These are phyloP conservation scores for Soucietia sequanensis DNA, from an alignment of 805 yeast genomes.

Conservation along the genomic window DNA sequence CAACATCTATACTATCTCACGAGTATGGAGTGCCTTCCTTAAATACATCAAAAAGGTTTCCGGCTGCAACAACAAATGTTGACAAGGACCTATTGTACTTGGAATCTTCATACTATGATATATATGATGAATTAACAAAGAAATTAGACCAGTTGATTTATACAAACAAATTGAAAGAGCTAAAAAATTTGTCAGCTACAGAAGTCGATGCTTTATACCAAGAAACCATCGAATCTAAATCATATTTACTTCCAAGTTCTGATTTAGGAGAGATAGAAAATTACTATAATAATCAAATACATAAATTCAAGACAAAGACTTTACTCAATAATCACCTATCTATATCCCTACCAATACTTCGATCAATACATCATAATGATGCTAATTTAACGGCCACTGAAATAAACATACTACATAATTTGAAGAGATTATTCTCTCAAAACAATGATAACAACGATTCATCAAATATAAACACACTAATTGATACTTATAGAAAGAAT, in stretches of 20 bases:
- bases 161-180: slow-evolving; percentile 21
- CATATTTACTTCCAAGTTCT: slow-evolving; percentile 2
- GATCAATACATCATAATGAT: slow-evolving; percentile 31
- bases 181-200: slow-evolving; percentile 12
- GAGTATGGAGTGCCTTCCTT: slow-evolving; percentile 33
- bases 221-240: not conserved
- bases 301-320: slow-evolving; percentile 21
- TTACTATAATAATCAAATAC: slow-evolving; percentile 18
- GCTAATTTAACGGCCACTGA: slow-evolving; percentile 27
- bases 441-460: slow-evolving; percentile 8
- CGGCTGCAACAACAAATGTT: not conserved
- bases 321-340: slow-evolving; percentile 26
- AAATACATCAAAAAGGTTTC: not conserved
- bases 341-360: slow-evolving; percentile 28
- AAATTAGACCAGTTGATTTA: slow-evolving; percentile 28
- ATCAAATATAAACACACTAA: slow-evolving; percentile 13
- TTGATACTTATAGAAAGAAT: slow-evolving; percentile 8
- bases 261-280: slow-evolving; percentile 11
- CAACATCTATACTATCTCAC: slow-evolving; percentile 25
- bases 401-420: slow-evolving; percentile 17
- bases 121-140: slow-evolving; percentile 21
- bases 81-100: slow-evolving; percentile 10
- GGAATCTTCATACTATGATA: slow-evolving; percentile 24
- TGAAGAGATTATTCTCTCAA: slow-evolving; percentile 16
- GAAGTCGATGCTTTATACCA: slow-evolving; percentile 9